These are phyloP conservation scores for Spizellomyces punctatus DNA, from an alignment of 192 early-diverging fungal genomes.

Conservation along the genomic window DNA sequence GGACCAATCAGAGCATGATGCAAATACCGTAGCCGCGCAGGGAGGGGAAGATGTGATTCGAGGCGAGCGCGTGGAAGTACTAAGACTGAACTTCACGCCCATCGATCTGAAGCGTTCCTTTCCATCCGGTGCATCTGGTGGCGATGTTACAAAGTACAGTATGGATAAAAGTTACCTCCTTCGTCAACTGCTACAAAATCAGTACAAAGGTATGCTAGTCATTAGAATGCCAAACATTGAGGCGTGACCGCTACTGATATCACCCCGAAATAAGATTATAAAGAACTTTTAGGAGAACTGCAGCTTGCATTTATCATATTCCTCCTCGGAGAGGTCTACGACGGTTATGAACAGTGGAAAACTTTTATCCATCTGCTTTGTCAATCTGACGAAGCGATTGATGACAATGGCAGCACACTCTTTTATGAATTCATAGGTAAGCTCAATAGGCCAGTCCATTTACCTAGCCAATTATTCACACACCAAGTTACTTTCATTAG, in stretches of 20 bases:
- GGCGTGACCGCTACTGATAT: no score
- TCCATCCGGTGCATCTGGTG: constrained; percentile 65
- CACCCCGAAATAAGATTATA: constrained; percentile 36
- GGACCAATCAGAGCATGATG: neutral
- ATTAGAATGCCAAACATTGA: no score
- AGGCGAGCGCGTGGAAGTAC: constrained; percentile 1
- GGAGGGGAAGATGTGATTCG: neutral
- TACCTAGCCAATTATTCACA: neutral
- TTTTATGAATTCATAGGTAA: constrained; percentile 63
- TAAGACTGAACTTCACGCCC: constrained; percentile 60
- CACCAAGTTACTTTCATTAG: constrained; percentile 32
- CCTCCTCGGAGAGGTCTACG: constrained; percentile 78
- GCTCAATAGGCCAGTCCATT: neutral
- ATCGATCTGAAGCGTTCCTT: constrained; percentile 86
- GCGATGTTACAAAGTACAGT: constrained; percentile 75
- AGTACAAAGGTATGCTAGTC: constrained; percentile 11
- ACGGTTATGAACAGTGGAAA: constrained; percentile 90
- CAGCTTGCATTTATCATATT: constrained; percentile 81
- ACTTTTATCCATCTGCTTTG: constrained; percentile 71
- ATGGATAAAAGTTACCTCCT: constrained; percentile 90
- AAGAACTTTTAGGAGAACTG: constrained; percentile 73
- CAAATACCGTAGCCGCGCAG: neutral
- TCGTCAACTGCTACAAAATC: constrained; percentile 45
- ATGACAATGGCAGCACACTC: constrained; percentile 38
- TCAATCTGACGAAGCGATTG: constrained; percentile 62